Percentiles rank a stretch among this genome's conserved stretches.
These are phyloP conservation scores for Calonectria leucothoes DNA, from an alignment of 2,329 filamentous ascomycete genomes.

Conservation along the genomic window DNA sequence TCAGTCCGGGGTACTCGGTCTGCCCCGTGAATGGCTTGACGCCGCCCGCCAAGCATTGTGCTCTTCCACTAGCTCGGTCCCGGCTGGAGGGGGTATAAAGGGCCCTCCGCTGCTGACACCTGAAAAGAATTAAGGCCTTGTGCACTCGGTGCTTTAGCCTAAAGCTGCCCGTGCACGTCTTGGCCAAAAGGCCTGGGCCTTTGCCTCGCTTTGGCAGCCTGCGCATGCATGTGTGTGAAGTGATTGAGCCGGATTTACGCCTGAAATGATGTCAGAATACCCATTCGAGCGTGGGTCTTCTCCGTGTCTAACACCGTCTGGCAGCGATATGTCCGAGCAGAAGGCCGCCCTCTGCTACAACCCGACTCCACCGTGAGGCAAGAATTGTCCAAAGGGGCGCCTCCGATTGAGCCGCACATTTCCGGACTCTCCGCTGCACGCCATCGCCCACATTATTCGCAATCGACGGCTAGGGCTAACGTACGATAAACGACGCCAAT, in stretches of 20 bases:
- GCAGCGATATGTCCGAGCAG: neutral
- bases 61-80: neutral
- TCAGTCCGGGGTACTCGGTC: slow-evolving; percentile 4
- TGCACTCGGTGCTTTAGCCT: slow-evolving; percentile 46
- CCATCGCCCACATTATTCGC: too few relatives aligned
- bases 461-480: neutral
- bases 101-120: neutral
- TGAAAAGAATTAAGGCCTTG: neutral
- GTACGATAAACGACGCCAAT: neutral
- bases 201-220: neutral
- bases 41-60: neutral
- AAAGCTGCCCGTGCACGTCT: slow-evolving; percentile 46
- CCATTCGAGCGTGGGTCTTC: neutral
- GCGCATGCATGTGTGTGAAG: neutral
- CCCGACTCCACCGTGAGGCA: neutral
- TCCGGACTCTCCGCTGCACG: neutral
- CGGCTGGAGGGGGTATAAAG: neutral
- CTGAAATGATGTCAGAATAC: neutral
- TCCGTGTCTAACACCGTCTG: neutral
- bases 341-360: neutral
- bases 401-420: neutral
- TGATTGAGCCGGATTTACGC: neutral
- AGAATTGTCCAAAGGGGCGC: neutral
- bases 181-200: neutral
- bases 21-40: neutral